phyloP scores from a whole-genome alignment of 1,284 basidiomycete species.

The Meira nashicola region DNA sequence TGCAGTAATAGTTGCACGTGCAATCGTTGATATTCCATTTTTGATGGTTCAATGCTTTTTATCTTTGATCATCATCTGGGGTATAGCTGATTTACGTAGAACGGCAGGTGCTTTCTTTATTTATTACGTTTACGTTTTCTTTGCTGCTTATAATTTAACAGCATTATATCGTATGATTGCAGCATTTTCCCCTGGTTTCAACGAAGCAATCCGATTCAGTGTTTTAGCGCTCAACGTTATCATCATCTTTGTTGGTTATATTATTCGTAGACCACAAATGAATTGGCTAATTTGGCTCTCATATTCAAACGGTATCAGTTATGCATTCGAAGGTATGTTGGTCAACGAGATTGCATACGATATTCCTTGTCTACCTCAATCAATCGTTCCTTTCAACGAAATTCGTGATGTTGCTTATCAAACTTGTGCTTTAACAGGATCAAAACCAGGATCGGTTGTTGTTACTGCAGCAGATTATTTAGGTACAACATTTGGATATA shows the following conservation, averaged over 20 bases:
- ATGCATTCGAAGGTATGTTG: slow-evolving; percentile 60
- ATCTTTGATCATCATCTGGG: slow-evolving; percentile 64
- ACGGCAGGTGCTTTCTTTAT: slow-evolving; percentile 54
- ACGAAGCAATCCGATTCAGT: slow-evolving; percentile 58
- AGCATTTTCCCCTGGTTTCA: slow-evolving; percentile 57
- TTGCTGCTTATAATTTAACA: slow-evolving; percentile 28
- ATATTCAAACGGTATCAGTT: slow-evolving; percentile 56
- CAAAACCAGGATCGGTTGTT: slow-evolving; percentile 18
- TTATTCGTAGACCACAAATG: slow-evolving; percentile 59
- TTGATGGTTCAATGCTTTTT: slow-evolving; percentile 59
- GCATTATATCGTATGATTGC: slow-evolving; percentile 53
- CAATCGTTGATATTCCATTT: slow-evolving; percentile 68
- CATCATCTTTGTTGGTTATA: slow-evolving; percentile 66
- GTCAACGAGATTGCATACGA: slow-evolving; percentile 59
- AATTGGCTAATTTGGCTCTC: slow-evolving; percentile 54
- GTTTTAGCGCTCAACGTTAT: slow-evolving; percentile 63
- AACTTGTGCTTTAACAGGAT: slow-evolving; percentile 30
- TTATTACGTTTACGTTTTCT: slow-evolving; percentile 36
- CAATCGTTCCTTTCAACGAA: slow-evolving; percentile 22
- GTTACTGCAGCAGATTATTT: slow-evolving; percentile 30
- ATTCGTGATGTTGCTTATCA: slow-evolving; percentile 22
- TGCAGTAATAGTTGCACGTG: slow-evolving; percentile 61
- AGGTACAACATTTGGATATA: slow-evolving; percentile 27
- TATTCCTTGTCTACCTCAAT: slow-evolving; percentile 27
- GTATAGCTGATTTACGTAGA: slow-evolving; percentile 62